Conservation (phyloP, 768 basidiomycete species). For the Termitomyces sp. region DNA sequence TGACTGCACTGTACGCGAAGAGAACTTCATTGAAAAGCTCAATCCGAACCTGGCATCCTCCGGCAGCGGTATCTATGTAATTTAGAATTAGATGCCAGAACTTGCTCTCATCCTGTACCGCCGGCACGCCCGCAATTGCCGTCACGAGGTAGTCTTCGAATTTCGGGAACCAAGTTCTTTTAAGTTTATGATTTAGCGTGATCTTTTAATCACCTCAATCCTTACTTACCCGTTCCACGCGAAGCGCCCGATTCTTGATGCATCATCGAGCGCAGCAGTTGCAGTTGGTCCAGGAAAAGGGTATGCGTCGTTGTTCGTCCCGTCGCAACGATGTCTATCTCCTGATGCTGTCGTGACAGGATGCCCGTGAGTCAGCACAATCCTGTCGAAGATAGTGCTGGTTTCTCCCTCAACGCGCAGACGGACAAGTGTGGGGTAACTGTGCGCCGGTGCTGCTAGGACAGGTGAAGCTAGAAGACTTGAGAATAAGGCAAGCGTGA, state of each 20-base stretch:
- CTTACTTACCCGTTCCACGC: slow-evolving; percentile 31
- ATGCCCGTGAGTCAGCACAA: slow-evolving; percentile 33
- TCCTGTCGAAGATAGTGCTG: slow-evolving; percentile 33
- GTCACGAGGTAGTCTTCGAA: neutral
- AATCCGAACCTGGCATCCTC: slow-evolving; percentile 2
- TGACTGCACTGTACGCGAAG: neutral
- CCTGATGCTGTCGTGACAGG: slow-evolving; percentile 31
- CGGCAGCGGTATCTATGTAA: neutral
- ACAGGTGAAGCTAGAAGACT: neutral
- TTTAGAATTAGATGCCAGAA: slow-evolving; percentile 4
- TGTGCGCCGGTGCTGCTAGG: neutral
- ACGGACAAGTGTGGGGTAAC: slow-evolving; percentile 16
- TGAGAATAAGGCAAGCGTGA: neutral
- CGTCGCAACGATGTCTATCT: slow-evolving; percentile 37
- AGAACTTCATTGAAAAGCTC: slow-evolving; percentile 1
- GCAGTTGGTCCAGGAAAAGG: slow-evolving; percentile 32
- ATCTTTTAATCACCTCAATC: too few species aligned
- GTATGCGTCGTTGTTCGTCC: slow-evolving; percentile 31
- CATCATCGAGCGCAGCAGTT: slow-evolving; percentile 39
- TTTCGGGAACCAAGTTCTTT: neutral
- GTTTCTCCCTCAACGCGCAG: slow-evolving; percentile 34
- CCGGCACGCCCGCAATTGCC: neutral
- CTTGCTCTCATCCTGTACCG: neutral
- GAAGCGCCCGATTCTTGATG: slow-evolving; percentile 24
- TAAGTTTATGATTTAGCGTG: neutral